These are phyloP conservation scores for Rhizopogon vulgaris DNA, from an alignment of 768 basidiomycete species.

Conservation along the genomic window DNA sequence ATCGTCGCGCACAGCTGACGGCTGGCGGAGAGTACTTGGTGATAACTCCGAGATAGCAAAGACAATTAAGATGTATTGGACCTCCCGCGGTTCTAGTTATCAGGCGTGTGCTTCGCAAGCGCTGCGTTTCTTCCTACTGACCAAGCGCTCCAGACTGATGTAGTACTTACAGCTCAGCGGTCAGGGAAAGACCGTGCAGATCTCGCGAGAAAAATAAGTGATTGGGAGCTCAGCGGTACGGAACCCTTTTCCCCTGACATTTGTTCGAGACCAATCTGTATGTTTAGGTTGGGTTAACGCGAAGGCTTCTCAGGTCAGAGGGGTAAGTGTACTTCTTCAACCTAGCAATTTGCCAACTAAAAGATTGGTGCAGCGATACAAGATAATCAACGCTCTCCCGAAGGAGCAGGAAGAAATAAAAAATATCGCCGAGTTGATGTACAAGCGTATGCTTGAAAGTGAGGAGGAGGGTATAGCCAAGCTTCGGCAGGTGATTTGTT, in stretches of 20 bases:
- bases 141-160: slow-evolving; percentile 27
- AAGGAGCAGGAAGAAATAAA: slow-evolving; percentile 25
- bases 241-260: not conserved
- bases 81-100: slow-evolving; percentile 12
- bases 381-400: slow-evolving; percentile 30
- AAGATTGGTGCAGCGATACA: slow-evolving; percentile 26
- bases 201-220: slow-evolving; percentile 29
- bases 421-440: slow-evolving; percentile 27
- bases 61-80: slow-evolving; percentile 29
- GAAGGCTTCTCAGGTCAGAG: slow-evolving; percentile 35
- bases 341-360: not conserved
- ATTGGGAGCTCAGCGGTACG: slow-evolving; percentile 35
- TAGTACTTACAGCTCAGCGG: slow-evolving; percentile 22
- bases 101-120: slow-evolving; percentile 9
- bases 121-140: not conserved
- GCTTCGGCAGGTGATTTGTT: slow-evolving; percentile 32
- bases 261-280: not conserved
- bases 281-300: slow-evolving; percentile 22
- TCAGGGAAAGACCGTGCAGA: slow-evolving; percentile 24
- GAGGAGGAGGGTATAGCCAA: slow-evolving; percentile 37
- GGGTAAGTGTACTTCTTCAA: slow-evolving; percentile 14
- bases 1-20: slow-evolving; percentile 17
- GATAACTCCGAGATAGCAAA: slow-evolving; percentile 28
- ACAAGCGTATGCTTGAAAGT: slow-evolving; percentile 30
- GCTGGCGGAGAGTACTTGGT: slow-evolving; percentile 22